Percentiles rank a stretch among this genome's conserved stretches.
These are phyloP conservation scores for Phaeosphaeria sp. DNA, from an alignment of 2,329 filamentous ascomycete species.

Conservation along the genomic window DNA sequence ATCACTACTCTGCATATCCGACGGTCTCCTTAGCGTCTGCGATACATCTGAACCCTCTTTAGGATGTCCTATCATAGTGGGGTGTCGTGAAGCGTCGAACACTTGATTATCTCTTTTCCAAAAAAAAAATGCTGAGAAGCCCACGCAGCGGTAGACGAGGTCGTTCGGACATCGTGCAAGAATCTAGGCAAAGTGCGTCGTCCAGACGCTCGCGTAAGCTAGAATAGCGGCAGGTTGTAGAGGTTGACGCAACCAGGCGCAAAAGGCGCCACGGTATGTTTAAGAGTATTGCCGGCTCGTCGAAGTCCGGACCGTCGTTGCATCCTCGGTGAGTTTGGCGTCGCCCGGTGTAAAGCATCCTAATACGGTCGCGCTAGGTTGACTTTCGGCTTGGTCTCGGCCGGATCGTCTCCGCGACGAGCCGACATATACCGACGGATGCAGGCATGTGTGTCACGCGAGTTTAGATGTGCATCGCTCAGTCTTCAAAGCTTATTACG, in stretches of 20 bases:
- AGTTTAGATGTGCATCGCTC: neutral
- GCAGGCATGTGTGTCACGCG: neutral
- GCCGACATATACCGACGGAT: constrained; percentile 9
- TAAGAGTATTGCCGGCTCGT: neutral
- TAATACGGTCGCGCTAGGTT: constrained; percentile 12
- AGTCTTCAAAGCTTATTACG: neutral
- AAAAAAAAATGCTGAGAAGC: neutral
- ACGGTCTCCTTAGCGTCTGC: neutral
- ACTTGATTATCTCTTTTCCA: neutral
- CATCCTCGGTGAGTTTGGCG: constrained; percentile 2
- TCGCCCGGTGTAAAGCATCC: constrained; percentile 9
- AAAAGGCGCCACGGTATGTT: constrained; percentile 4
- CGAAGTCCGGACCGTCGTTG: constrained; percentile 4
- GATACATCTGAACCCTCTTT: neutral
- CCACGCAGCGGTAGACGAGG: neutral
- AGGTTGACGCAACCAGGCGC: neutral
- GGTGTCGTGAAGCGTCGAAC: neutral
- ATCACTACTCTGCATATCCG: neutral
- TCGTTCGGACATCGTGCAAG: neutral
- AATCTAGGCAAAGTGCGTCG: neutral
- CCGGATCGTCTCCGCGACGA: constrained; percentile 18
- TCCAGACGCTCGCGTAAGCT: constrained; percentile 13
- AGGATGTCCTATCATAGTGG: neutral
- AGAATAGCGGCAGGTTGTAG: constrained; percentile 9
- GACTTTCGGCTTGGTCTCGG: constrained; percentile 16